Evolutionary conservation across 1,139 yeast species (phyloP), one percentile per base, ranked within the genome.

Genomic region (Trichomonascaceae sp.): DNA sequence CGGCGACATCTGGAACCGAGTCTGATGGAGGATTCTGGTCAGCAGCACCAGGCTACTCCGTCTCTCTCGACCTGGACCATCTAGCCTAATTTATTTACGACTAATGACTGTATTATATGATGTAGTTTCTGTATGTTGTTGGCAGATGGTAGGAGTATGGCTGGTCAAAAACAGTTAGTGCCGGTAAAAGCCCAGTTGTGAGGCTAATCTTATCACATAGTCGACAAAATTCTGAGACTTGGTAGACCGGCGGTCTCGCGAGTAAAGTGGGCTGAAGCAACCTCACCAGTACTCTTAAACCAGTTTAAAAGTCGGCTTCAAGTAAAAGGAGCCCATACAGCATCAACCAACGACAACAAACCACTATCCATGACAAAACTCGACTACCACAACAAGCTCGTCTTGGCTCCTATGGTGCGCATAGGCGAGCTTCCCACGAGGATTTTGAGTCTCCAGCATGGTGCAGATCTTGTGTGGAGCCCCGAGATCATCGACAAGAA

Each of bases 401-500:
- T 78, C 17, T 67, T 87, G 30, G 97, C 97, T 0, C 97, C 97
- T 1, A 87, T 87, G 97, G 66, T 89, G 36, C 67, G 98, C 30
- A 80, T 89, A 30, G 93, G 97, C 11, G 98, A 89, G 59, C 69
- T 89, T 13, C 97, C 98, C 5, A 76, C 87, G 11, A 65, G 98
- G 35, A 63, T 87, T 8, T 55, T 87, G 45, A 75, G 95, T 0
- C 63, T 89, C 22, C 70, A 69, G 43, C 67, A 82, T 52, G 96
- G 96, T 1, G 95, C 95, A 0, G 97, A 87, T 52, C 62, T 89
- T 35, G 97, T 89, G 3, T 89, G 98, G 23, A 60, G 73, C 9
- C 98, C 98, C 0, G 98, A 89, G 54, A 77, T 85, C 39, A 72
- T 89, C 20, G 98, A 89, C 52, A 80, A 77, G 54, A 85, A 85